These are phyloP conservation scores for Entomortierella chlamydospora DNA, from an alignment of 192 early-diverging fungal genomes.

Conservation along the genomic window DNA sequence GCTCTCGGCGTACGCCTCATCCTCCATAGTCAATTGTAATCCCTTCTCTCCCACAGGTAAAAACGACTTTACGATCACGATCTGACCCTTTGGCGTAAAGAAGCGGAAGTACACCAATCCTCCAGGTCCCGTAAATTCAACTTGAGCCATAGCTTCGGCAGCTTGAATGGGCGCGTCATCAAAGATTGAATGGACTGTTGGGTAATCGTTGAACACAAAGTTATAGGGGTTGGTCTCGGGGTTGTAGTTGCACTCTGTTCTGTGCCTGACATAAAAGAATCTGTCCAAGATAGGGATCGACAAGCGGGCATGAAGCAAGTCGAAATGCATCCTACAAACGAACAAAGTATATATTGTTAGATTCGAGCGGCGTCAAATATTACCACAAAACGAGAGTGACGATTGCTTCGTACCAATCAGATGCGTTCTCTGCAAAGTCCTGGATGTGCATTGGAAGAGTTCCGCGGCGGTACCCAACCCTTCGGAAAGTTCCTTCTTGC, in stretches of 20 bases:
- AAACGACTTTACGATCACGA: slow-evolving; percentile 41
- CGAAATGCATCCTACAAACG: slow-evolving; percentile 55
- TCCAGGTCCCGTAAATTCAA: slow-evolving; percentile 48
- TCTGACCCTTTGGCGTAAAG: slow-evolving; percentile 44
- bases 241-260: slow-evolving; percentile 47
- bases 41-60: slow-evolving; percentile 49
- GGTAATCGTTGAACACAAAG: slow-evolving; percentile 54
- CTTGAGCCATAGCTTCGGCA: slow-evolving; percentile 40
- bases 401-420: slow-evolving; percentile 38
- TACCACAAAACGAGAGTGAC: too few species aligned
- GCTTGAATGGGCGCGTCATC: slow-evolving; percentile 35
- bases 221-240: slow-evolving; percentile 44
- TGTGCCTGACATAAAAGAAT: slow-evolving; percentile 44
- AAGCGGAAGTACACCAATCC: slow-evolving; percentile 53
- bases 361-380: too few species aligned
- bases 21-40: slow-evolving; percentile 48
- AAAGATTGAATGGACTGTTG: slow-evolving; percentile 45
- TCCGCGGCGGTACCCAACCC: slow-evolving; percentile 40
- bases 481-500: slow-evolving; percentile 32
- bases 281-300: slow-evolving; percentile 49
- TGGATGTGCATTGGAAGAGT: slow-evolving; percentile 54
- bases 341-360: too few species aligned
- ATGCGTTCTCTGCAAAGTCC: slow-evolving; percentile 52
- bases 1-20: slow-evolving; percentile 49
- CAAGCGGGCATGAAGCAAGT: slow-evolving; percentile 31